A percentile compares a stretch with the other conserved stretches of the same genome.
Conservation (phyloP, 345 rosid genomes). For the Ceriops decandra region DNA sequence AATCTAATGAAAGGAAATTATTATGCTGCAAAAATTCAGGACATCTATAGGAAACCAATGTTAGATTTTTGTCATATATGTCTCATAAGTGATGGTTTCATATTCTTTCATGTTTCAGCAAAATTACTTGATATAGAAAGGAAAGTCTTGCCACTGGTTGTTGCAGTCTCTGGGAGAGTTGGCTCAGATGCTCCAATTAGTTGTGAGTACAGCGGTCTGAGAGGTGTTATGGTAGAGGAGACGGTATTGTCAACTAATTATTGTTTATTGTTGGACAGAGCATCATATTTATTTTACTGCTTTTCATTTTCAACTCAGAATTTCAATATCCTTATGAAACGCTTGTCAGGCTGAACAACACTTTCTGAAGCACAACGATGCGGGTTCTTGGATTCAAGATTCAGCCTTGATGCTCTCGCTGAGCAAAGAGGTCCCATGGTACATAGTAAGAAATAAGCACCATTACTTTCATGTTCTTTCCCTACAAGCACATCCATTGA, state of each 20-base stretch:
- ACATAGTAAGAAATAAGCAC: conserved; percentile 50
- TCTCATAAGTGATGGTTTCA: conserved; percentile 9
- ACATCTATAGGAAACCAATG: no score
- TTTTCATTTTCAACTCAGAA: not conserved
- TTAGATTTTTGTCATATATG: not conserved
- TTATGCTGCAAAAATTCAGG: no score
- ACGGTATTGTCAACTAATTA: conserved; percentile 37
- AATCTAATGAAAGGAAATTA: not conserved
- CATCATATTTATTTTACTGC: not conserved
- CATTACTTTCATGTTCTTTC: not conserved
- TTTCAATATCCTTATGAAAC: conserved; percentile 12
- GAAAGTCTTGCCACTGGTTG: conserved; percentile 65
- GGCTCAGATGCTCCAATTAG: conserved; percentile 83
- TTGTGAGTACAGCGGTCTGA: conserved; percentile 70
- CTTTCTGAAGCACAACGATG: conserved; percentile 87
- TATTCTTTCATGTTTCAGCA: conserved; percentile 43
- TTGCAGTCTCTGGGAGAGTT: conserved; percentile 73
- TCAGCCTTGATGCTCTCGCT: conserved; percentile 83
- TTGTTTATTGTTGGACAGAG: not conserved
- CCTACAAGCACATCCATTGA: not conserved
- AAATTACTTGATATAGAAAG: conserved; percentile 71
- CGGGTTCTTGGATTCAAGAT: conserved; percentile 98
- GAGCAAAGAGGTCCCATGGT: conserved; percentile 99
- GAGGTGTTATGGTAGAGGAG: conserved; percentile 77
- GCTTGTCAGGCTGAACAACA: conserved; percentile 79